Evolutionary conservation across 768 basidiomycete genomes (phyloP).

Genomic region (Clavulina sp.): DNA sequence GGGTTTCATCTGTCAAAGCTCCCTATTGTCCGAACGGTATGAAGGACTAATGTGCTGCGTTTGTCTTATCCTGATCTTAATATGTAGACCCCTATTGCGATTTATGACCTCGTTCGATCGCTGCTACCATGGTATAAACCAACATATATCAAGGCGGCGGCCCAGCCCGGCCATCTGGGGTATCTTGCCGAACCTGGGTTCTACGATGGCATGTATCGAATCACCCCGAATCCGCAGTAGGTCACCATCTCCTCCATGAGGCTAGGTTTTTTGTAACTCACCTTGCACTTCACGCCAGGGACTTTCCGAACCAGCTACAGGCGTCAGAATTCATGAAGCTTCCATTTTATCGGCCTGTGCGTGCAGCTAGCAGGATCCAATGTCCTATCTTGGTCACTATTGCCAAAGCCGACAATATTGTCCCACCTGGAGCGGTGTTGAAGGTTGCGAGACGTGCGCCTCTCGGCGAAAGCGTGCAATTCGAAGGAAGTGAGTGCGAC

Average conservation of each 20-base stretch:
- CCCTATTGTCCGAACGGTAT: too few species aligned
- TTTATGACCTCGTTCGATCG: slow-evolving; percentile 17
- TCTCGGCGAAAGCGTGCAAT: slow-evolving; percentile 13
- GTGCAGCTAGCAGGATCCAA: slow-evolving; percentile 2
- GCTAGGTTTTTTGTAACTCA: slow-evolving; percentile 7
- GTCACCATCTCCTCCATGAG: not conserved
- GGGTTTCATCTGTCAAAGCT: slow-evolving; percentile 3
- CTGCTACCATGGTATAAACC: slow-evolving; percentile 17
- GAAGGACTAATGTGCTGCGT: too few species aligned
- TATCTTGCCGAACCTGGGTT: slow-evolving; percentile 15
- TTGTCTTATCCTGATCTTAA: too few species aligned
- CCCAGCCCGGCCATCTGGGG: slow-evolving; percentile 19
- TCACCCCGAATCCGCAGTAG: not conserved
- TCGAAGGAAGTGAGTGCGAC: slow-evolving; percentile 10
- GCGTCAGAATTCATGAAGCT: not conserved
- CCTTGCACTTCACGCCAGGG: slow-evolving; percentile 12
- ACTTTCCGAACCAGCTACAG: slow-evolving; percentile 8
- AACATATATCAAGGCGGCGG: slow-evolving; percentile 17
- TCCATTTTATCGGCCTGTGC: not conserved
- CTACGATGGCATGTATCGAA: slow-evolving; percentile 13
- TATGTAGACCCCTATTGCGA: slow-evolving; percentile 12
- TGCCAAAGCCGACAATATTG: slow-evolving; percentile 14
- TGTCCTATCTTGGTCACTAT: slow-evolving; percentile 15
- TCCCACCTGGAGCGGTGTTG: slow-evolving; percentile 9
- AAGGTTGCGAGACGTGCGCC: slow-evolving; percentile 11